Conservation (phyloP, 345 rosid species). For the Physaria fendleri region DNA sequence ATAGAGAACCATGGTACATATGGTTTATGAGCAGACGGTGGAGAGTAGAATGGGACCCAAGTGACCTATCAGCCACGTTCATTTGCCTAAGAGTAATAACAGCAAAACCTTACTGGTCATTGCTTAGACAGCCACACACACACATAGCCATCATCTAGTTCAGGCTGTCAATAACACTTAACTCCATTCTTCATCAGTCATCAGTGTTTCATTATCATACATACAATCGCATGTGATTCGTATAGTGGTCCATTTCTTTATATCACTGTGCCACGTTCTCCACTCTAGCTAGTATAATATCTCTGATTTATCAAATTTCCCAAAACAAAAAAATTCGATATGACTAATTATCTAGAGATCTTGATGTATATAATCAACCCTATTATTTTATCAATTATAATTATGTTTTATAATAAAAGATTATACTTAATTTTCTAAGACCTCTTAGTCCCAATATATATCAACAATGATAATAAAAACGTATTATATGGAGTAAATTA, state of each 20-base stretch:
- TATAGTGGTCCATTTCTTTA: conserved; percentile 20
- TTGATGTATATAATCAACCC: no score
- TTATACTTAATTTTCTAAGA: background rate
- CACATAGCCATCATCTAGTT: conserved; percentile 20
- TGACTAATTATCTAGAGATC: background rate
- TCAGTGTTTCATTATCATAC: conserved; percentile 10
- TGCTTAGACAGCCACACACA: conserved; percentile 11
- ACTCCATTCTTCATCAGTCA: background rate
- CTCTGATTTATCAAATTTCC: background rate
- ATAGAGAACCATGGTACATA: no score
- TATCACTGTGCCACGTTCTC: background rate
- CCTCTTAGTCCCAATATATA: background rate
- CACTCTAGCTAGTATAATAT: background rate
- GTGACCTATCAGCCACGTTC: conserved; percentile 18
- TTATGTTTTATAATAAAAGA: no score
- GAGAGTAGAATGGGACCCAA: background rate
- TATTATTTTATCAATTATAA: no score
- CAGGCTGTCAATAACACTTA: conserved; percentile 19
- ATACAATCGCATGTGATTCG: conserved; percentile 9
- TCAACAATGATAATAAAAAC: background rate
- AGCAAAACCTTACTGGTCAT: background rate
- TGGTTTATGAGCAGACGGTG: conserved; percentile 23
- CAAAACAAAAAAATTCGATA: no score
- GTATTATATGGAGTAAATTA: background rate
- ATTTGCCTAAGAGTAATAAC: conserved; percentile 1